Percentiles rank a stretch among this genome's conserved stretches.
These are phyloP conservation scores for Vinca minor DNA, from an alignment of 257 asterid genomes.

Conservation along the genomic window DNA sequence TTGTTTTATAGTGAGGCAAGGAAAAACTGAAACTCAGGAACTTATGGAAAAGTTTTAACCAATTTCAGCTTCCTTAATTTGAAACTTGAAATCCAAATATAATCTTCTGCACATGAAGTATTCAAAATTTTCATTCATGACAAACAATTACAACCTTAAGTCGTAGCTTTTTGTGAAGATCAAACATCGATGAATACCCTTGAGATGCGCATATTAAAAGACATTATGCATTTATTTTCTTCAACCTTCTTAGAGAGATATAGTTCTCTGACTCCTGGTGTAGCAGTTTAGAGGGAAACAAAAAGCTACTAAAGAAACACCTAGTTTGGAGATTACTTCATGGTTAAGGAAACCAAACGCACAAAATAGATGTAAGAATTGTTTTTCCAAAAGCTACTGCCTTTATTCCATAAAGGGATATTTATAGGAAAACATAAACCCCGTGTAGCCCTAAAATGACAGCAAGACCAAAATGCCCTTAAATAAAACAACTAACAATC, in stretches of 20 bases:
- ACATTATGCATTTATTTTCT: background rate
- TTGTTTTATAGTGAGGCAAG: background rate
- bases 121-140: background rate
- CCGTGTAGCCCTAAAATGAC: too few relatives aligned
- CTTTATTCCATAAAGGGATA: too few relatives aligned
- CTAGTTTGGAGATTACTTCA: too few relatives aligned
- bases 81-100: background rate
- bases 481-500: too few relatives aligned
- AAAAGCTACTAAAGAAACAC: too few relatives aligned
- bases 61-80: background rate
- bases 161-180: background rate
- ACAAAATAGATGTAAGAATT: too few relatives aligned
- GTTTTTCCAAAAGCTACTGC: too few relatives aligned
- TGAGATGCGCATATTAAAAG: background rate
- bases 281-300: background rate
- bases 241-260: background rate
- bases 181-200: background rate
- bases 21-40: background rate
- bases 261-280: background rate
- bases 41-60: background rate
- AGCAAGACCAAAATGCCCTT: too few relatives aligned
- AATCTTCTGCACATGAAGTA: background rate
- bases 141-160: background rate
- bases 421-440: too few relatives aligned
- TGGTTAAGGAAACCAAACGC: too few relatives aligned